These are phyloP conservation scores for Neckera pumila DNA, from an alignment of 225 moss, liverwort and hornwort species.

Conservation along the genomic window DNA sequence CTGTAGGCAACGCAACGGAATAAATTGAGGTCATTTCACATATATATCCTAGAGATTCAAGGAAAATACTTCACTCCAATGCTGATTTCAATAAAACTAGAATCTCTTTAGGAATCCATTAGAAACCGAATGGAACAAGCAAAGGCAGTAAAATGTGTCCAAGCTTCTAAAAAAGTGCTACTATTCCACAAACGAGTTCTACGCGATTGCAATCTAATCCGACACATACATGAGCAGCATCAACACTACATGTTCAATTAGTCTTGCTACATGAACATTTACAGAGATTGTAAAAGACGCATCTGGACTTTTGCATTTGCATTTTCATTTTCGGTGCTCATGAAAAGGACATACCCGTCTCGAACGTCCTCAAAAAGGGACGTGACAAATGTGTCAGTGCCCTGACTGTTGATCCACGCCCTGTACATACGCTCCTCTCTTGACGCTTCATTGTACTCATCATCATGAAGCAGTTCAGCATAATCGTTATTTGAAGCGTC, in stretches of 20 bases:
- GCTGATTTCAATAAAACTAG: too few species aligned
- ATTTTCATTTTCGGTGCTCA: not conserved
- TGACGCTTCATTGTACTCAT: conserved; percentile 68
- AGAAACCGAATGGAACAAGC: not conserved
- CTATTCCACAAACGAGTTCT: not conserved
- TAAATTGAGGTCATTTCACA: not conserved
- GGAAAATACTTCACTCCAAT: not conserved
- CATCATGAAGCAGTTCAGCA: conserved; percentile 85
- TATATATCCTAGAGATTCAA: not conserved
- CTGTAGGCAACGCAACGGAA: conserved; percentile 11
- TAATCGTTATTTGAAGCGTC: conserved; percentile 56
- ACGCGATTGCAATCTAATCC: not conserved
- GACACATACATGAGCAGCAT: not conserved
- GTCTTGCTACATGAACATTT: not conserved
- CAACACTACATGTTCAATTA: not conserved
- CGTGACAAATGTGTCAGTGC: conserved; percentile 74
- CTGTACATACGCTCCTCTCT: conserved; percentile 92
- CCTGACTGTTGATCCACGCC: conserved; percentile 94
- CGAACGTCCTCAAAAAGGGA: conserved; percentile 90
- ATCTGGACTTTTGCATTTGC: not conserved
- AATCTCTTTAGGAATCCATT: not conserved
- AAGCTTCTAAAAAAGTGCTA: not conserved
- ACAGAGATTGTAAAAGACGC: not conserved
- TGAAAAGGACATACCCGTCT: conserved; percentile 61
- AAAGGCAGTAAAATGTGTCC: not conserved